A percentile compares a stretch with the other conserved stretches of the same genome.
Evolutionary conservation across 192 early-diverging fungal genomes (phyloP).

Genomic region (Backusella tuberculispora): DNA sequence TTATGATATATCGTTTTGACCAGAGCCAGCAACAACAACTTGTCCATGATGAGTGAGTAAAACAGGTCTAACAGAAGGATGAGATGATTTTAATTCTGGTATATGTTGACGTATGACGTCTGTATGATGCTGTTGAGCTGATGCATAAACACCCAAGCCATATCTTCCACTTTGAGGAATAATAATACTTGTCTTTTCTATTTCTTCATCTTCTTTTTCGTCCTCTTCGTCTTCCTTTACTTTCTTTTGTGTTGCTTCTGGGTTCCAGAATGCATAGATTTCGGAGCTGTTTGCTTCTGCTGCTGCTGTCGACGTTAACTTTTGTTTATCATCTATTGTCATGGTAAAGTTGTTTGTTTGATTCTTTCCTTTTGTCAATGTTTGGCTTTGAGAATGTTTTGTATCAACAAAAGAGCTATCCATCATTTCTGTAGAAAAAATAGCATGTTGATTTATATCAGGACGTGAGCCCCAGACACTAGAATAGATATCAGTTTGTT

Average conservation of each 20-base stretch:
- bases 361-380: neutral
- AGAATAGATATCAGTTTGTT: slow-evolving; percentile 3
- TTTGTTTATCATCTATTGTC: too few relatives aligned
- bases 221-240: neutral
- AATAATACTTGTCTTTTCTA: neutral
- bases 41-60: slow-evolving; percentile 22
- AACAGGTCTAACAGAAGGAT: slow-evolving; percentile 4
- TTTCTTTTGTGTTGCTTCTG: neutral
- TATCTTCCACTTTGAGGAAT: neutral
- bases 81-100: neutral
- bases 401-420: neutral
- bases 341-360: too few relatives aligned
- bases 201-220: neutral
- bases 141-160: slow-evolving; percentile 25
- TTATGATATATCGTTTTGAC: neutral
- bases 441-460: neutral
- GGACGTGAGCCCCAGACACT: neutral
- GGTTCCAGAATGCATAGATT: slow-evolving; percentile 1
- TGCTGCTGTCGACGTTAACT: too few relatives aligned
- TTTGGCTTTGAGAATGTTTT: neutral
- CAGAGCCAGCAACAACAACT: slow-evolving; percentile 17
- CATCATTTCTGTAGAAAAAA: neutral
- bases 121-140: slow-evolving; percentile 24
- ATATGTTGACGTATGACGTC: slow-evolving; percentile 30
- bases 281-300: neutral